phyloP scores from a whole-genome alignment of 2,329 filamentous ascomycete genomes.

The Aspergillus sp. region DNA sequence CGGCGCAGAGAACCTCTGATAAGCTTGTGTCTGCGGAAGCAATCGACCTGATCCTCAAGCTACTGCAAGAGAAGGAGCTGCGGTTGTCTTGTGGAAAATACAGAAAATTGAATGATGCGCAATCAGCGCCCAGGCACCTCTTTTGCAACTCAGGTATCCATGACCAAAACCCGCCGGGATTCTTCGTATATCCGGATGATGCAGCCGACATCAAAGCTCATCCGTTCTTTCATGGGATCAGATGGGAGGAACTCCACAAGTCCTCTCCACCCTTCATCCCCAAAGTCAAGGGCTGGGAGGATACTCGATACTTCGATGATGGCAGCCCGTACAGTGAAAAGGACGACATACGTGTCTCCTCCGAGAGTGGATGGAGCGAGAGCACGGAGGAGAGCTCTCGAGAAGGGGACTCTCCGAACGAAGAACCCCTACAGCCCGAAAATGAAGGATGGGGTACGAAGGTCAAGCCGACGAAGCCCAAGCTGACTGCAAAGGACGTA shows the following conservation, averaged over 20 bases:
- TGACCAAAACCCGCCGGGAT: conserved; percentile 46
- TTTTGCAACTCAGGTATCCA: conserved; percentile 29
- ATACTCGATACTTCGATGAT: conserved; percentile 91
- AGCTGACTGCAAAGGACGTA: conserved; percentile 16
- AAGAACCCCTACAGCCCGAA: not conserved
- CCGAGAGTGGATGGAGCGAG: conserved; percentile 10
- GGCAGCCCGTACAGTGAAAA: conserved; percentile 52
- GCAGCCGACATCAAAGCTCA: conserved; percentile 88
- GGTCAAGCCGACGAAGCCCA: conserved; percentile 16
- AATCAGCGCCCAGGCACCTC: conserved; percentile 28
- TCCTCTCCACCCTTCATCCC: conserved; percentile 78
- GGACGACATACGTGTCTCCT: conserved; percentile 13
- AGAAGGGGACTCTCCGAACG: not conserved
- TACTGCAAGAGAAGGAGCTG: conserved; percentile 71
- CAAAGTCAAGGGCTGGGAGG: conserved; percentile 63
- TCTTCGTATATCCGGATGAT: conserved; percentile 78
- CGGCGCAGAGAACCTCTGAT: conserved; percentile 53
- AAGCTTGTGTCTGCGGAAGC: conserved; percentile 66
- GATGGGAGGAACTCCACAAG: conserved; percentile 73
- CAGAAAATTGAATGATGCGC: conserved; percentile 59
- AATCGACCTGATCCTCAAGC: conserved; percentile 70
- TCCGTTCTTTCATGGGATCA: conserved; percentile 76
- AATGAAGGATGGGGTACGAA: not conserved
- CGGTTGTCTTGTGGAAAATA: conserved; percentile 78
- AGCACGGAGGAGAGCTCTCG: conserved; percentile 5